A percentile compares a stretch with the other conserved stretches of the same genome.
These are phyloP conservation scores for Peniophora sp. DNA, from an alignment of 1,284 basidiomycete genomes.

Conservation along the genomic window DNA sequence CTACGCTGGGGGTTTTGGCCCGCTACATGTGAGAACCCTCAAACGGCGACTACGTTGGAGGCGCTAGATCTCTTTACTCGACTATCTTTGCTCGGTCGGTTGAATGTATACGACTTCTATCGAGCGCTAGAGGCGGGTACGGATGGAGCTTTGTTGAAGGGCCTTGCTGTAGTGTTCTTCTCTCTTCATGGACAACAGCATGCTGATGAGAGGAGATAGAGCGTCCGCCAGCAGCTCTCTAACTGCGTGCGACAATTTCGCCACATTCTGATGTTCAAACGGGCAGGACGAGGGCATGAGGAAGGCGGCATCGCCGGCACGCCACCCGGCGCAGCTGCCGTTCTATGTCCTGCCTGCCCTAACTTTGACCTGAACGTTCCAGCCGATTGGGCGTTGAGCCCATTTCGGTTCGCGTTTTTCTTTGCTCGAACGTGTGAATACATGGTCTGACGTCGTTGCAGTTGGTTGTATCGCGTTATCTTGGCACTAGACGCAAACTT, in stretches of 20 bases:
- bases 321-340: slow-evolving; percentile 7
- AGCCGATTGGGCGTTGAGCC: slow-evolving; percentile 6
- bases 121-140: slow-evolving; percentile 7
- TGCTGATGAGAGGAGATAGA: not conserved
- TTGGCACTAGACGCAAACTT: slow-evolving; percentile 22
- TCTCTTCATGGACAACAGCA: not conserved
- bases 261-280: slow-evolving; percentile 13
- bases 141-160: slow-evolving; percentile 5
- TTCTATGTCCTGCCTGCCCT: slow-evolving; percentile 14
- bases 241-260: slow-evolving; percentile 9
- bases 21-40: slow-evolving; percentile 11
- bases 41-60: slow-evolving; percentile 12
- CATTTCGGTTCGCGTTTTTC: not conserved
- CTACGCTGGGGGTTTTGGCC: slow-evolving; percentile 14
- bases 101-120: slow-evolving; percentile 11
- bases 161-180: slow-evolving; percentile 1
- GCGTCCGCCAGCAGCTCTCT: not conserved
- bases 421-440: not conserved
- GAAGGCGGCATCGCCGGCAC: slow-evolving; percentile 6
- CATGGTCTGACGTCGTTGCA: slow-evolving; percentile 2
- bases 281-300: slow-evolving; percentile 8
- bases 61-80: slow-evolving; percentile 13
- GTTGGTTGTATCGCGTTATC: slow-evolving; percentile 16
- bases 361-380: slow-evolving; percentile 13
- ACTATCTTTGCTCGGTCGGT: slow-evolving; percentile 10